These are phyloP conservation scores for Pseudogymnoascus pannorum DNA, from an alignment of 2,329 filamentous ascomycete genomes.

Conservation along the genomic window DNA sequence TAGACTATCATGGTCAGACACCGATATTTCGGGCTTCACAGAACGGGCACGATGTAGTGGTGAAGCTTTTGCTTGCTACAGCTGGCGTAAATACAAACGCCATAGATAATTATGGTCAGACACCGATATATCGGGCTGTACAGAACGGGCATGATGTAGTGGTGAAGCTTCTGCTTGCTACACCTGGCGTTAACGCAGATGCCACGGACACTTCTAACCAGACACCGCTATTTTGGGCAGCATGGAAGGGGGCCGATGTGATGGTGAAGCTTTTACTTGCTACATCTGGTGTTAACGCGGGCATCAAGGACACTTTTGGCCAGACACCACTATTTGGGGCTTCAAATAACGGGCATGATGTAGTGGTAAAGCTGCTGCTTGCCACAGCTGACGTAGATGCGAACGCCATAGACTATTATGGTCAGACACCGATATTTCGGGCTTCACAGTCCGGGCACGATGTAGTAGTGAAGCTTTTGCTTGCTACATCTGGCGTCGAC, in stretches of 20 bases:
- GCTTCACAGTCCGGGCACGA: slow-evolving; percentile 14
- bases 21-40: slow-evolving; percentile 15
- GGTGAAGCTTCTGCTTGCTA: slow-evolving; percentile 13
- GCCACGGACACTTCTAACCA: background rate
- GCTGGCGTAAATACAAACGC: slow-evolving; percentile 6
- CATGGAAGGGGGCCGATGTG: slow-evolving; percentile 10
- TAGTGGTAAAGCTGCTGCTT: slow-evolving; percentile 14
- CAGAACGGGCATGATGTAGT: slow-evolving; percentile 22
- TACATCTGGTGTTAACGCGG: slow-evolving; percentile 1
- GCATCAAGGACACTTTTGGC: slow-evolving; percentile 10
- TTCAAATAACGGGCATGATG: slow-evolving; percentile 22
- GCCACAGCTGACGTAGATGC: no score
- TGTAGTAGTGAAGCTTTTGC: slow-evolving; percentile 10
- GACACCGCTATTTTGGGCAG: slow-evolving; percentile 16
- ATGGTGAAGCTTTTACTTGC: slow-evolving; percentile 13
- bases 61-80: slow-evolving; percentile 11
- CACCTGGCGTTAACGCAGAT: no score
- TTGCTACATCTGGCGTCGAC: slow-evolving; percentile 9
- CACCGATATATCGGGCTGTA: background rate
- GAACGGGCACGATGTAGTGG: slow-evolving; percentile 9
- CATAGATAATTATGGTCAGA: slow-evolving; percentile 2
- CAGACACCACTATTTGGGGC: background rate
- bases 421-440: slow-evolving; percentile 14
- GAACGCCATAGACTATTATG: no score
- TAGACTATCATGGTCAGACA: slow-evolving; percentile 3